Evolutionary conservation across 495 filamentous ascomycete genomes (phyloP).

Genomic region (Filosporella fistucella): DNA sequence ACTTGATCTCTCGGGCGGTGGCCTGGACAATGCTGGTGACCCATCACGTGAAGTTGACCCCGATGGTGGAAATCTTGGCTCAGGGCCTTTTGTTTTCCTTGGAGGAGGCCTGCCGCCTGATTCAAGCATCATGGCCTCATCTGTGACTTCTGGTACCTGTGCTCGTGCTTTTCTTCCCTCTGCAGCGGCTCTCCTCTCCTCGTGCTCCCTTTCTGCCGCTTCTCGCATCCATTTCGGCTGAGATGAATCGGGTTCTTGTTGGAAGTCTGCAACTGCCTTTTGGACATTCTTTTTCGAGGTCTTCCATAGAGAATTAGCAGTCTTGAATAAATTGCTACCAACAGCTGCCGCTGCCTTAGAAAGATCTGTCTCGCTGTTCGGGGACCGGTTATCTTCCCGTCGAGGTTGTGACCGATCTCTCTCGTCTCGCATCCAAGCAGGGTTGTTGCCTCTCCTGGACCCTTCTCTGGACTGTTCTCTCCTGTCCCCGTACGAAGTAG

Average conservation of each 20-base stretch:
- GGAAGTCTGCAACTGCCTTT: slow-evolving; percentile 87
- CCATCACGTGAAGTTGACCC: slow-evolving; percentile 16
- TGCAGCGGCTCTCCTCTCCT: slow-evolving; percentile 16
- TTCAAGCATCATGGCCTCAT: slow-evolving; percentile 92
- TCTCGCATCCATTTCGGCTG: slow-evolving; percentile 92
- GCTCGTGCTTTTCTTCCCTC: slow-evolving; percentile 8
- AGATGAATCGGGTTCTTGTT: slow-evolving; percentile 66
- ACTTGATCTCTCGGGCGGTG: slow-evolving; percentile 18
- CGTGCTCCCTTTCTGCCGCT: slow-evolving; percentile 18
- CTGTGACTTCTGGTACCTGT: slow-evolving; percentile 50
- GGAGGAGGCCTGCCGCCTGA: slow-evolving; percentile 43
- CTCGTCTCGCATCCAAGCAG: slow-evolving; percentile 26
- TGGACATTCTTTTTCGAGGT: slow-evolving; percentile 91
- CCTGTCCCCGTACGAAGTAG: slow-evolving; percentile 19
- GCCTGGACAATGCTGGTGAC: slow-evolving; percentile 13
- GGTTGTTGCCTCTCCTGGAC: slow-evolving; percentile 30
- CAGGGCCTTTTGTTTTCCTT: slow-evolving; percentile 23
- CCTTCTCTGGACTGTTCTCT: slow-evolving; percentile 27
- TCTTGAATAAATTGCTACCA: slow-evolving; percentile 81
- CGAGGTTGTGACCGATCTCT: slow-evolving; percentile 32
- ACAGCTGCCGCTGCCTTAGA: slow-evolving; percentile 76
- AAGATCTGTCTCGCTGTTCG: slow-evolving; percentile 67
- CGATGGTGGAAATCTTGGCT: slow-evolving; percentile 19
- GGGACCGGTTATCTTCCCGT: slow-evolving; percentile 51
- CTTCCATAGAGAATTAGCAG: slow-evolving; percentile 94